Conservation (phyloP, 2,329 filamentous ascomycete genomes). For the Arthroderma sp. region DNA sequence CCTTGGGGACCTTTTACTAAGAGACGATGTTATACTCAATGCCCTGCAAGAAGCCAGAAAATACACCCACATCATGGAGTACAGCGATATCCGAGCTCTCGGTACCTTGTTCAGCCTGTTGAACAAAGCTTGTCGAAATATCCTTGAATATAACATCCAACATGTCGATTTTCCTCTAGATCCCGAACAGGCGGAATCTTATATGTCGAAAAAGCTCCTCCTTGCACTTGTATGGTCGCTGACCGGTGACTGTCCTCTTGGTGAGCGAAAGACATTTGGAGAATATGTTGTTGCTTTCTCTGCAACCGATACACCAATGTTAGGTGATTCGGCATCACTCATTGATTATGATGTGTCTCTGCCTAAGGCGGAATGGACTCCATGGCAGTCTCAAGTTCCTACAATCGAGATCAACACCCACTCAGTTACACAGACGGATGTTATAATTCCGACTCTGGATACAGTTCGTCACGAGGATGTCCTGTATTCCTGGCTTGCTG, state of each 20-base stretch:
- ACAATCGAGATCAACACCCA: slow-evolving; percentile 96
- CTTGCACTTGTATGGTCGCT: slow-evolving; percentile 90
- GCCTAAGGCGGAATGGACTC: slow-evolving; percentile 75
- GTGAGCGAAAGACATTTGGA: slow-evolving; percentile 78
- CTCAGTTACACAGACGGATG: slow-evolving; percentile 92
- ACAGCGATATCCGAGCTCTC: slow-evolving; percentile 77
- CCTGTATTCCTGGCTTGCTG: slow-evolving; percentile 97
- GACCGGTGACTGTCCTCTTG: slow-evolving; percentile 83
- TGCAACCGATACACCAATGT: slow-evolving; percentile 69
- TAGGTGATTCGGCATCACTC: slow-evolving; percentile 67
- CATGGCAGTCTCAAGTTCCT: slow-evolving; percentile 92
- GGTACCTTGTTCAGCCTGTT: slow-evolving; percentile 90
- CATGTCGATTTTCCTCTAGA: slow-evolving; percentile 91
- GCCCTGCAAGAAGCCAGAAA: slow-evolving; percentile 62
- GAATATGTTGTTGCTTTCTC: slow-evolving; percentile 71
- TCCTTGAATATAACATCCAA: slow-evolving; percentile 91
- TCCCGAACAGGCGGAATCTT: slow-evolving; percentile 76
- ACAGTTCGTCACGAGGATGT: slow-evolving; percentile 97
- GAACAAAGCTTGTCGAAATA: slow-evolving; percentile 82
- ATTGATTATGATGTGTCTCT: slow-evolving; percentile 92
- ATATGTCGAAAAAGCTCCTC: slow-evolving; percentile 84
- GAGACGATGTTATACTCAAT: slow-evolving; percentile 68
- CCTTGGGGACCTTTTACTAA: slow-evolving; percentile 60
- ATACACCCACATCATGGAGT: slow-evolving; percentile 97
- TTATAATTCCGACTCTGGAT: slow-evolving; percentile 94